phyloP scores from a whole-genome alignment of 164 flowering plant species.

The Piper longum region DNA sequence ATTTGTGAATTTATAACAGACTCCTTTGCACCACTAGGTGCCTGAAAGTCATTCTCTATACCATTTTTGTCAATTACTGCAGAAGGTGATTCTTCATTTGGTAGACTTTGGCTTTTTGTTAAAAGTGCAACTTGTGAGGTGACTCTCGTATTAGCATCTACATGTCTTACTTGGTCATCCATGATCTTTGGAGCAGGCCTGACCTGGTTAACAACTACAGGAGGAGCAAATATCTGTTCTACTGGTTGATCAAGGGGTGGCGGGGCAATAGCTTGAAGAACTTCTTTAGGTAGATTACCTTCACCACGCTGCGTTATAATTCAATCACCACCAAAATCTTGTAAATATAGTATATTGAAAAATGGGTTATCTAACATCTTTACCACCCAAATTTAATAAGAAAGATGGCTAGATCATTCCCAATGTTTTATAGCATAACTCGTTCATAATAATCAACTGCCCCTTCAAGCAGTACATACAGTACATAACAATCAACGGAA shows the following conservation, averaged over 20 bases:
- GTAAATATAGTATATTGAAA: too few species aligned
- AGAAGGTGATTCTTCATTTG: conserved; percentile 34
- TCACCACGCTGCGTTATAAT: conserved; percentile 66
- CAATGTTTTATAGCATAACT: background rate
- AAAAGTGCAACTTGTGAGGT: conserved; percentile 21
- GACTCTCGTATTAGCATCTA: conserved; percentile 41
- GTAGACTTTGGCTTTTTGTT: conserved; percentile 15
- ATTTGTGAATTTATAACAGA: conserved; percentile 18
- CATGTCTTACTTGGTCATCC: conserved; percentile 33
- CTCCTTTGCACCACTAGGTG: conserved; percentile 24
- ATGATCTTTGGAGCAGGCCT: conserved; percentile 32
- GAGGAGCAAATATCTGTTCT: conserved; percentile 36
- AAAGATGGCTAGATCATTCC: background rate
- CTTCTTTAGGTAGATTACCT: conserved; percentile 73
- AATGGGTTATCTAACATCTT: background rate
- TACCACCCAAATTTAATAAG: background rate
- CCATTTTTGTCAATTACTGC: conserved; percentile 34
- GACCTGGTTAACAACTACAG: conserved; percentile 33
- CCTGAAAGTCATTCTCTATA: conserved; percentile 21
- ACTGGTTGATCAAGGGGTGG: conserved; percentile 73
- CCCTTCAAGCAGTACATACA: too few species aligned
- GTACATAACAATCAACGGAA: too few species aligned
- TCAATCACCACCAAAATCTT: background rate
- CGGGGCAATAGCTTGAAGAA: conserved; percentile 75
- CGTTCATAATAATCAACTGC: too few species aligned